Conservation (phyloP, 352 stramenopile genomes). For the Phytopythium helicoides region DNA sequence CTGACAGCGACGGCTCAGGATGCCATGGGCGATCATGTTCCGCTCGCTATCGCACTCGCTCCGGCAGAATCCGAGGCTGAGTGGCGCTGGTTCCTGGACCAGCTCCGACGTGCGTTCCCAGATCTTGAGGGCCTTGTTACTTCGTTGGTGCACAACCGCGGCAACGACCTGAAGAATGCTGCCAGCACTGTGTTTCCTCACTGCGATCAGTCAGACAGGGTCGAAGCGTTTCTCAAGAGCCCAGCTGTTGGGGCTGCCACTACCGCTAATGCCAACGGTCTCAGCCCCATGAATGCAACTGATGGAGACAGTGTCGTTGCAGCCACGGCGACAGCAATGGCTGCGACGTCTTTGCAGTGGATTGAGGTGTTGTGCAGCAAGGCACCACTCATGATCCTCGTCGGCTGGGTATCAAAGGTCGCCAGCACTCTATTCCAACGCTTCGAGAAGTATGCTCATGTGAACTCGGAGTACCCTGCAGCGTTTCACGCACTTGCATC, state of each 20-base stretch:
- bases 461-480: constrained; percentile 71
- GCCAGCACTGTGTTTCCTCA: constrained; percentile 44
- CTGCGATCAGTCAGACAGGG: constrained; percentile 52
- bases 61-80: constrained; percentile 49
- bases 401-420: constrained; percentile 79
- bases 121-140: constrained; percentile 45
- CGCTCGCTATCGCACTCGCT: constrained; percentile 57
- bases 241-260: constrained; percentile 6
- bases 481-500: constrained; percentile 62
- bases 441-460: constrained; percentile 68
- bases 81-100: constrained; percentile 67
- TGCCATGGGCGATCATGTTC: constrained; percentile 73
- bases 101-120: constrained; percentile 54
- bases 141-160: constrained; percentile 69
- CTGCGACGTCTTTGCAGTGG: constrained; percentile 53
- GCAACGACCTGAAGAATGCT: constrained; percentile 43
- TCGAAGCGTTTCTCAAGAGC: constrained; percentile 51
- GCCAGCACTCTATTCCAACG: constrained; percentile 72
- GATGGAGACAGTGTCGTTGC: not conserved
- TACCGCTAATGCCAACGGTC: constrained; percentile 9
- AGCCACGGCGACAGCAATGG: constrained; percentile 5
- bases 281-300: not conserved
- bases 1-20: constrained; percentile 72
- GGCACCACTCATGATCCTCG: constrained; percentile 74
- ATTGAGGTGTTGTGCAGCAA: constrained; percentile 63